Percentiles rank a stretch among this genome's conserved stretches.
phyloP scores from a whole-genome alignment of 1,284 basidiomycete genomes.

The Ustilago bromivora region DNA sequence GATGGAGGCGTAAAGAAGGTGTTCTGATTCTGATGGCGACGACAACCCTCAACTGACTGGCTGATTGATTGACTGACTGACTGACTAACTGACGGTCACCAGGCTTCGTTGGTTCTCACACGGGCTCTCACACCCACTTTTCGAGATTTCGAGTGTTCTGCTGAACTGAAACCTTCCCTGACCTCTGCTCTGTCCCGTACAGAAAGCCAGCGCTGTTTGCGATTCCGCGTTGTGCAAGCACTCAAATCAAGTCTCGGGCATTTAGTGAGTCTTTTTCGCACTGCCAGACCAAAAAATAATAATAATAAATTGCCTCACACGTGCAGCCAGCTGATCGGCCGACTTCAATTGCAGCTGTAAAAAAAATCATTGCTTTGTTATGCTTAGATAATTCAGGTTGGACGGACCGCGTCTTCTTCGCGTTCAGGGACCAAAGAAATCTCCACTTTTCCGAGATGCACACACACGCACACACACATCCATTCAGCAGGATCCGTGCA shows the following conservation, averaged over 20 bases:
- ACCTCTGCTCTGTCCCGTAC: no score
- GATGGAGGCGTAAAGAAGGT: slow-evolving; percentile 39
- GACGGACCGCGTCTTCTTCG: neutral
- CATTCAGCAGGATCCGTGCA: slow-evolving; percentile 15
- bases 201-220: no score
- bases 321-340: neutral
- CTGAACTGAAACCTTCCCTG: no score
- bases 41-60: slow-evolving; percentile 8
- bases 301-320: neutral
- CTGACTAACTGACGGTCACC: neutral
- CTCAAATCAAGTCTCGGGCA: no score
- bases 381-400: slow-evolving; percentile 9
- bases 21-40: slow-evolving; percentile 33
- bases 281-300: no score
- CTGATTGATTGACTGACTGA: neutral
- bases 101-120: slow-evolving; percentile 1
- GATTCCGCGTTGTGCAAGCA: no score
- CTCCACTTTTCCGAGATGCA: slow-evolving; percentile 21
- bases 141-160: no score
- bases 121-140: no score
- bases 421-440: slow-evolving; percentile 9
- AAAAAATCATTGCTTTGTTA: neutral
- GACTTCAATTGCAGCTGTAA: neutral
- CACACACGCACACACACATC: neutral
- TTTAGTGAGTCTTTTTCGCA: no score